Evolutionary conservation across 176 grass and related monocot genomes (phyloP).

Genomic region (Ensete ventricosum): DNA sequence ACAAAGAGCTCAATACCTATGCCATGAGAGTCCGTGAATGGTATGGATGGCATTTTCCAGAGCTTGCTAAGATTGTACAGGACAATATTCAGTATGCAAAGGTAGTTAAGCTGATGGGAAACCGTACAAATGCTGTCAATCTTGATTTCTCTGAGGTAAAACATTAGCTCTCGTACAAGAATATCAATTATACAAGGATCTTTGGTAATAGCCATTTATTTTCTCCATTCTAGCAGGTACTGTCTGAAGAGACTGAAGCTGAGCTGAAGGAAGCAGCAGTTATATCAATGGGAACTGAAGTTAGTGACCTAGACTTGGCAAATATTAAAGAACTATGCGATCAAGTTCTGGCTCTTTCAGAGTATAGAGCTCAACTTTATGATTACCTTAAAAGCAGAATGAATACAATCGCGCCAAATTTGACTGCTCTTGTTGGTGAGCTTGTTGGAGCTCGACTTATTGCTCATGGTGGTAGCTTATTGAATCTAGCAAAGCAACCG

Average conservation of each 20-base stretch:
- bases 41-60: constrained; percentile 98
- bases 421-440: constrained; percentile 80
- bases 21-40: constrained; percentile 97
- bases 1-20: constrained; percentile 89
- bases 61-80: constrained; percentile 73
- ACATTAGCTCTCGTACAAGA: constrained; percentile 2
- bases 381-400: constrained; percentile 80
- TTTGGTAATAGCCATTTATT: not conserved
- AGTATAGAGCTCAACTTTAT: constrained; percentile 74
- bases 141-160: constrained; percentile 88
- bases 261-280: constrained; percentile 69
- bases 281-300: constrained; percentile 97
- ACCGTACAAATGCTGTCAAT: constrained; percentile 46
- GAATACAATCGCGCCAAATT: constrained; percentile 86
- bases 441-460: constrained; percentile 90
- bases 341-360: constrained; percentile 75
- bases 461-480: constrained; percentile 74
- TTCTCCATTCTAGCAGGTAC: constrained; percentile 35
- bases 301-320: constrained; percentile 67
- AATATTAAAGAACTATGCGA: constrained; percentile 81
- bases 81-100: constrained; percentile 93
- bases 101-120: constrained; percentile 70
- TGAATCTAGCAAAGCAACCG: constrained; percentile 82
- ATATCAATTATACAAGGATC: not conserved
- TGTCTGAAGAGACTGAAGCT: constrained; percentile 64